These are phyloP conservation scores for Achaetomiella virescens DNA, from an alignment of 495 filamentous ascomycete species.

Conservation along the genomic window DNA sequence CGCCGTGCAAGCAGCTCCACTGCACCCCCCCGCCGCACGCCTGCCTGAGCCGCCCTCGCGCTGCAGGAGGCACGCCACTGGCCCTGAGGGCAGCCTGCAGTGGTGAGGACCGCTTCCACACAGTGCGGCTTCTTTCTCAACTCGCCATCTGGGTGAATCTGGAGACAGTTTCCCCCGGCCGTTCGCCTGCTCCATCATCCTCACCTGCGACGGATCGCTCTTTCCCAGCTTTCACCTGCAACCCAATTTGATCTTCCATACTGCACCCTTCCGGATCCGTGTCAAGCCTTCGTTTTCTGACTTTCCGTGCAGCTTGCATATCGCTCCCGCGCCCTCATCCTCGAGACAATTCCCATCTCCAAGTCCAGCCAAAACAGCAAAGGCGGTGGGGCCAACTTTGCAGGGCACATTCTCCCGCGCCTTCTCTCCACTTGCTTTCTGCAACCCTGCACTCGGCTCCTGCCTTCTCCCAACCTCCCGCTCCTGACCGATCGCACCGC, in stretches of 20 bases:
- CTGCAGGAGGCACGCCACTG: conserved; percentile 8
- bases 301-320: conserved; percentile 32
- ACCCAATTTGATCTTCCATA: conserved; percentile 18
- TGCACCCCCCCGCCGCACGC: conserved; percentile 10
- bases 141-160: conserved; percentile 11
- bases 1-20: conserved; percentile 12
- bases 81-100: conserved; percentile 1
- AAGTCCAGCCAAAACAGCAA: not conserved
- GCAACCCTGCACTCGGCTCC: conserved; percentile 13
- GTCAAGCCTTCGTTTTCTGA: conserved; percentile 34
- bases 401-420: conserved; percentile 13
- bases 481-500: conserved; percentile 14
- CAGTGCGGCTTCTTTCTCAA: conserved; percentile 23
- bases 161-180: not conserved
- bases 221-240: conserved; percentile 16
- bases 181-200: conserved; percentile 14
- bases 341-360: not conserved
- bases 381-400: conserved; percentile 13
- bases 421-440: conserved; percentile 5
- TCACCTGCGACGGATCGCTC: conserved; percentile 16
- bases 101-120: conserved; percentile 9
- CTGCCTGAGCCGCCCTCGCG: conserved; percentile 2
- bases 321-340: conserved; percentile 3
- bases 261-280: conserved; percentile 32
- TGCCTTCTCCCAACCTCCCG: conserved; percentile 9